Conservation (phyloP, 352 stramenopile genomes). For the Pythium rhizo-oryzae region DNA sequence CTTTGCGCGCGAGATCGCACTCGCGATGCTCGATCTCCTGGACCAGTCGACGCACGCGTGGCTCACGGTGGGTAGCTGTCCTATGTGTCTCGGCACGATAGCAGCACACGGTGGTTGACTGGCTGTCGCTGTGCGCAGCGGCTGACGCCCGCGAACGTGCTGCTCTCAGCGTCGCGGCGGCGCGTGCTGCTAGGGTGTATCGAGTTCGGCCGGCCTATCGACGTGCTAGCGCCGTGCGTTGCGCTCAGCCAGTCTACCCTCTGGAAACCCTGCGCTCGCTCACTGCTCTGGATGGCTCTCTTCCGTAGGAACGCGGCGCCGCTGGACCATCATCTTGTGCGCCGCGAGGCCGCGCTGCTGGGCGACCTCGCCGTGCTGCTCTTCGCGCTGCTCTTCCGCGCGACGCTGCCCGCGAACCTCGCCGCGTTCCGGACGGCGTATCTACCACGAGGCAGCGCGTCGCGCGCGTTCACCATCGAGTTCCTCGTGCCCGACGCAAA, state of each 20-base stretch:
- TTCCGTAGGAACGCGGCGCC: not conserved
- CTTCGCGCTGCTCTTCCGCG: slow-evolving; percentile 19
- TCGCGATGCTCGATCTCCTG: slow-evolving; percentile 34
- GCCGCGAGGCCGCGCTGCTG: slow-evolving; percentile 17
- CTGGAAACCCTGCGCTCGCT: not conserved
- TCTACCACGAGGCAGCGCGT: not conserved
- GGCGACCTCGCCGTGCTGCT: slow-evolving; percentile 22
- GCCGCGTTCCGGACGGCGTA: slow-evolving; percentile 7
- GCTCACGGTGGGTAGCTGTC: slow-evolving; percentile 5
- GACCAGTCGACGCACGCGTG: slow-evolving; percentile 35
- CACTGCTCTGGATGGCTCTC: too few species aligned
- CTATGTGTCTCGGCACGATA: not conserved
- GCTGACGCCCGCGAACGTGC: slow-evolving; percentile 24
- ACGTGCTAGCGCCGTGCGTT: slow-evolving; percentile 18
- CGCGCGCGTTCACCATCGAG: slow-evolving; percentile 6
- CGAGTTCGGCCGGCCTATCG: slow-evolving; percentile 16
- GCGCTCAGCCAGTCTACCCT: too few species aligned
- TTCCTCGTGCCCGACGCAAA: slow-evolving; percentile 5
- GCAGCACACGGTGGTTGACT: not conserved
- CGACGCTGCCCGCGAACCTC: slow-evolving; percentile 23
- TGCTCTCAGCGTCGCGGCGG: slow-evolving; percentile 23
- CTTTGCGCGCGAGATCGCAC: slow-evolving; percentile 27
- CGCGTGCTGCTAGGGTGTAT: slow-evolving; percentile 29
- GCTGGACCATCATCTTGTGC: not conserved
- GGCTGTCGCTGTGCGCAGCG: slow-evolving; percentile 20